Evolutionary conservation across 1,284 basidiomycete species (phyloP).

Genomic region (Heterobasidion parviporum): DNA sequence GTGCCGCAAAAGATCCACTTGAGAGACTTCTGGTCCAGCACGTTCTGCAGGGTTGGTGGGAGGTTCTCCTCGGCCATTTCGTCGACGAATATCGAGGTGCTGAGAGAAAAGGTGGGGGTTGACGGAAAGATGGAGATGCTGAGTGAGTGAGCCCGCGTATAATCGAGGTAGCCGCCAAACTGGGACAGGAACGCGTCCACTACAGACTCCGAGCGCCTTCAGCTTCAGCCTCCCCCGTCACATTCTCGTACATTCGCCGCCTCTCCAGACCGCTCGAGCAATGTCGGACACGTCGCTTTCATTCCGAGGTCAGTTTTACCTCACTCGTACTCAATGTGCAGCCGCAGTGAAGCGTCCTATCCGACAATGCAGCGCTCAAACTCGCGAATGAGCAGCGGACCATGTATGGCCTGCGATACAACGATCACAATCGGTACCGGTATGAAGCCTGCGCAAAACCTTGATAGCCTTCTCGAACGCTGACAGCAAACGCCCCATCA

Average conservation of each 20-base stretch:
- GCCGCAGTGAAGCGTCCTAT: too few relatives aligned
- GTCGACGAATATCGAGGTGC: not conserved
- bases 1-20: slow-evolving; percentile 95
- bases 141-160: not conserved
- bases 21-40: slow-evolving; percentile 80
- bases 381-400: slow-evolving; percentile 85
- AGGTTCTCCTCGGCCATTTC: slow-evolving; percentile 38
- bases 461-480: not conserved
- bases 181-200: not conserved
- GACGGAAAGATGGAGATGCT: not conserved
- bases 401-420: slow-evolving; percentile 86
- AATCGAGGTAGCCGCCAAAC: not conserved
- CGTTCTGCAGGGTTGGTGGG: slow-evolving; percentile 80
- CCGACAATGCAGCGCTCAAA: slow-evolving; percentile 51
- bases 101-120: not conserved
- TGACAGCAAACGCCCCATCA: not conserved
- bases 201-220: not conserved
- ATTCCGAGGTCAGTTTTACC: not conserved
- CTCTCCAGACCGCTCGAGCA: not conserved
- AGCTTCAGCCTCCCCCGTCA: not conserved
- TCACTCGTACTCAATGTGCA: not conserved
- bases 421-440: slow-evolving; percentile 82
- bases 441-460: slow-evolving; percentile 21
- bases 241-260: not conserved
- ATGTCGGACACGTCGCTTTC: not conserved